These are phyloP conservation scores for Omphalea diandra DNA, from an alignment of 441 rosid species.

Conservation along the genomic window DNA sequence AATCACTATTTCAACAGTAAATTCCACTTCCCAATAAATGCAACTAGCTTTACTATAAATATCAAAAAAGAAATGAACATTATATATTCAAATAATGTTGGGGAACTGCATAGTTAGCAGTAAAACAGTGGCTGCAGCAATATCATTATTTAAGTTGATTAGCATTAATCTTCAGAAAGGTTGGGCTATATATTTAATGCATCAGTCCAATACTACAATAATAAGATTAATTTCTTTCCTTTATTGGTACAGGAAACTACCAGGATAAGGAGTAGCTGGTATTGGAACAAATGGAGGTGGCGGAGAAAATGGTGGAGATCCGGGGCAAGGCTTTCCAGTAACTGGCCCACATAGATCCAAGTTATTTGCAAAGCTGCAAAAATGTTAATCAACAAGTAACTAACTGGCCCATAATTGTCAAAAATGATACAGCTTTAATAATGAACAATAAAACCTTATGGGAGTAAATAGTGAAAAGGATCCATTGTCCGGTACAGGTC, in stretches of 20 bases:
- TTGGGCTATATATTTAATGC: background rate
- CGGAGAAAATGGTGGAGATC: conserved; percentile 94
- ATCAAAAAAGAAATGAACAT: no score
- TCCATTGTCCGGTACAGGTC: conserved; percentile 86
- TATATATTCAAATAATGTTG: no score
- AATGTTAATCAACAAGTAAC: conserved; percentile 10
- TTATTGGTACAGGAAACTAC: conserved; percentile 33
- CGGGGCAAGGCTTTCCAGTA: conserved; percentile 84
- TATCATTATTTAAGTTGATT: background rate
- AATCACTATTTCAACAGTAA: background rate
- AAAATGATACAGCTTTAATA: background rate
- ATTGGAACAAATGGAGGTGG: conserved; percentile 87
- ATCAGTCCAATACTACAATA: background rate
- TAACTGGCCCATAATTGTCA: conserved; percentile 11
- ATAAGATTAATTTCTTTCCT: background rate
- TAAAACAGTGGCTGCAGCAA: background rate
- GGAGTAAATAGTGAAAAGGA: conserved; percentile 96
- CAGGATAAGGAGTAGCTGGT: conserved; percentile 58
- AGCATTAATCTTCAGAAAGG: background rate
- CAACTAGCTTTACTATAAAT: no score
- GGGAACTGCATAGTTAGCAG: background rate
- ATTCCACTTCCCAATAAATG: background rate
- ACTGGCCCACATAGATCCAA: conserved; percentile 85
- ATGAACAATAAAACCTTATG: conserved; percentile 54
- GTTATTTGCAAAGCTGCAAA: conserved; percentile 89